Conservation (phyloP, 2,329 filamentous ascomycete genomes). For the Bipolaris zeicola region DNA sequence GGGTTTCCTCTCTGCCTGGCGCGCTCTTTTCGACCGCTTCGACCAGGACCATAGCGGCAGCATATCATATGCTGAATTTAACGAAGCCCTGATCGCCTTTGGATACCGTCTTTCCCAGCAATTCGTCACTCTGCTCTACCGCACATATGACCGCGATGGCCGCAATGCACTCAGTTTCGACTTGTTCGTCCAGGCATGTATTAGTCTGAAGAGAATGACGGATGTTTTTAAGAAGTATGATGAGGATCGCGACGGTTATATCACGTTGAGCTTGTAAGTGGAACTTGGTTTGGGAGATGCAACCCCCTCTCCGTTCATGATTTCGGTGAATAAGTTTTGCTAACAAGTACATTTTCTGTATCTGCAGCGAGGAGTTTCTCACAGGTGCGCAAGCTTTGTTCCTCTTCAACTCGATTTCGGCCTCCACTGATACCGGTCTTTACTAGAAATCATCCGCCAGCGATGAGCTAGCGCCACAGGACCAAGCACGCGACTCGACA, state of each 20-base stretch:
- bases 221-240: slow-evolving; percentile 99
- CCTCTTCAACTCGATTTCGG: slow-evolving; percentile 60
- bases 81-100: slow-evolving; percentile 86
- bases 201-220: slow-evolving; percentile 96
- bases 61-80: slow-evolving; percentile 86
- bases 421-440: slow-evolving; percentile 57
- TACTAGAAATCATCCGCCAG: slow-evolving; percentile 55
- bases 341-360: slow-evolving; percentile 9
- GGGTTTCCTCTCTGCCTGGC: slow-evolving; percentile 95
- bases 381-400: slow-evolving; percentile 62
- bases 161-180: slow-evolving; percentile 71
- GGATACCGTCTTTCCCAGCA: slow-evolving; percentile 85
- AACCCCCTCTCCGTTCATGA: background rate
- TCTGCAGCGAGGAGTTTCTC: slow-evolving; percentile 57
- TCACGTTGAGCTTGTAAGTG: slow-evolving; percentile 62
- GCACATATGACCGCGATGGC: slow-evolving; percentile 72
- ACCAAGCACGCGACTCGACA: too few relatives aligned
- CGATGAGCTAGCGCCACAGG: slow-evolving; percentile 27
- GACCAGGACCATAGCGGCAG: slow-evolving; percentile 85
- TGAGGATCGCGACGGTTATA: slow-evolving; percentile 90
- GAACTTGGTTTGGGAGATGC: too few relatives aligned
- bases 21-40: slow-evolving; percentile 92
- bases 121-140: slow-evolving; percentile 85
- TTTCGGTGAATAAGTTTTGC: background rate
- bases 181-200: slow-evolving; percentile 96